phyloP scores from a whole-genome alignment of 2,329 filamentous ascomycete genomes.

The Ceratocystis alfenasii region DNA sequence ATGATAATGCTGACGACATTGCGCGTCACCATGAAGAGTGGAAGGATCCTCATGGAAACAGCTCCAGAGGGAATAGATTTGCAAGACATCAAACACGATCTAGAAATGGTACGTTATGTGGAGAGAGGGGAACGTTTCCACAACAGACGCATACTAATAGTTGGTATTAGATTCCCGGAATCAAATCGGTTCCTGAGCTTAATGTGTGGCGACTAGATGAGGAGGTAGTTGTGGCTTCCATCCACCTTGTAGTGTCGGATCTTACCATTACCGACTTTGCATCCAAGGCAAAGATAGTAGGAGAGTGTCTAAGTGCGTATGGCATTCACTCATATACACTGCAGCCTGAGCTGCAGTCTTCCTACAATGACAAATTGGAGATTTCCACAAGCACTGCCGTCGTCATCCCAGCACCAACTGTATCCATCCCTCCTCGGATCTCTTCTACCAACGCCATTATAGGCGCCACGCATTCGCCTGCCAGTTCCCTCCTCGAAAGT shows the following conservation, averaged over 20 bases:
- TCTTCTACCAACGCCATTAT: neutral
- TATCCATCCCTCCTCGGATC: constrained; percentile 1
- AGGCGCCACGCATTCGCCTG: neutral
- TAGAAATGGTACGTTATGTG: constrained; percentile 44
- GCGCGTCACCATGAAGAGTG: constrained; percentile 50
- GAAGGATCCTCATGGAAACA: constrained; percentile 55
- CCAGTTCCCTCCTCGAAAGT: neutral
- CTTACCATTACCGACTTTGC: constrained; percentile 47
- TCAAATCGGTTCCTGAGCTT: constrained; percentile 57
- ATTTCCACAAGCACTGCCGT: neutral
- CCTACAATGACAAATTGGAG: neutral
- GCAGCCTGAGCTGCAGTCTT: constrained; percentile 45
- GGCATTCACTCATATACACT: constrained; percentile 61
- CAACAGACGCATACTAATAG: constrained; percentile 22
- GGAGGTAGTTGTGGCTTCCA: constrained; percentile 55
- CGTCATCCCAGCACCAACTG: neutral
- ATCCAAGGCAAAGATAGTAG: constrained; percentile 47
- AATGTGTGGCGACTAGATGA: constrained; percentile 66
- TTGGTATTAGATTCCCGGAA: constrained; percentile 45
- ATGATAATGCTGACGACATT: constrained; percentile 56
- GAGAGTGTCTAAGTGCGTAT: constrained; percentile 59
- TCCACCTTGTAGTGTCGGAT: constrained; percentile 53
- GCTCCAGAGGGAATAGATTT: constrained; percentile 48
- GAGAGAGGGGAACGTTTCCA: neutral
- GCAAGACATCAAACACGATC: constrained; percentile 53